Evolutionary conservation across 306 rosid species (phyloP).

Genomic region (Pyrus betulifolia): DNA sequence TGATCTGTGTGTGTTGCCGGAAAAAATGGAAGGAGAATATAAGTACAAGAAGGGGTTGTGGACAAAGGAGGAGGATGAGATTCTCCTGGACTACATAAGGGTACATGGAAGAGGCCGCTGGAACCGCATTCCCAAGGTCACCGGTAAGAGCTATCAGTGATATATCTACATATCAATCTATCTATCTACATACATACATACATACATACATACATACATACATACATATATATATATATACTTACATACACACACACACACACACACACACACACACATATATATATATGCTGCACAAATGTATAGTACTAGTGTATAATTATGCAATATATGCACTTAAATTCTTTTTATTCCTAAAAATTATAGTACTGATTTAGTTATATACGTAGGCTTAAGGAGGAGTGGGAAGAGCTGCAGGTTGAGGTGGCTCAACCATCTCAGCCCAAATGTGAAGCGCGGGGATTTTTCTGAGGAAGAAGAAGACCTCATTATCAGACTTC

Average conservation of each 20-base stretch:
- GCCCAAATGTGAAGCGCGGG: constrained; percentile 22
- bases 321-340: not conserved
- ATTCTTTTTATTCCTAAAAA: not conserved
- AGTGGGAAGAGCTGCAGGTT: constrained; percentile 27
- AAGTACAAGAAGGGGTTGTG: constrained; percentile 30
- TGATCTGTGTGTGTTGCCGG: not conserved
- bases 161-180: no score
- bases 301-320: no score
- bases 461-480: constrained; percentile 26
- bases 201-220: no score
- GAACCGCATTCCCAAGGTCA: constrained; percentile 28
- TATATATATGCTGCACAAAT: not conserved
- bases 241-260: no score
- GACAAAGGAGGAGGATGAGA: constrained; percentile 33
- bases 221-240: no score
- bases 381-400: constrained; percentile 17
- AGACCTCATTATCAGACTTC: constrained; percentile 27
- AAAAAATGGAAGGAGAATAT: not conserved
- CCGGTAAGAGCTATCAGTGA: constrained; percentile 5
- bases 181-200: no score
- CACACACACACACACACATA: no score
- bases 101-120: constrained; percentile 23
- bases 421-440: constrained; percentile 34
- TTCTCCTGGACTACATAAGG: constrained; percentile 22
- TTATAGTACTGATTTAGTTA: not conserved